These are phyloP conservation scores for Plantago coronopus DNA, from an alignment of 305 asterid species.

Conservation along the genomic window DNA sequence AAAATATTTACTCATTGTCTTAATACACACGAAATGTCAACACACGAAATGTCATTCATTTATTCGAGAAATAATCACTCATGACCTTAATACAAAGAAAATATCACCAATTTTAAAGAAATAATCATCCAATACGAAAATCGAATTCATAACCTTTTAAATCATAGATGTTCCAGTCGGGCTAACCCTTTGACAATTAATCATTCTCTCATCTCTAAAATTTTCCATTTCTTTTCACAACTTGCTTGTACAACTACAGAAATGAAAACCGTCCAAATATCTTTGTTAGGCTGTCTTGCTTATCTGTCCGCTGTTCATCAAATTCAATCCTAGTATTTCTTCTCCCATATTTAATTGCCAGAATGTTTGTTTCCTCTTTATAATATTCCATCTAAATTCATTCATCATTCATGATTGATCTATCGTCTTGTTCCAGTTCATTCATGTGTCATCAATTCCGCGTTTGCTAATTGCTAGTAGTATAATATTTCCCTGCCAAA, in stretches of 20 bases:
- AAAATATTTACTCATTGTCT: too few relatives aligned
- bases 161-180: too few relatives aligned
- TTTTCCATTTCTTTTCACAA: background rate
- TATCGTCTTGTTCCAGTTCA: slow-evolving; percentile 46
- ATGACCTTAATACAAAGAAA: too few relatives aligned
- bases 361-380: slow-evolving; percentile 29
- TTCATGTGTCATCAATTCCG: slow-evolving; percentile 72
- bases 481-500: too few relatives aligned
- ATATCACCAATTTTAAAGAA: too few relatives aligned
- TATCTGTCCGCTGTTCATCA: background rate
- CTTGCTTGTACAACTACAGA: background rate
- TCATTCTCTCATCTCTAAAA: background rate
- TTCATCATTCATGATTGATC: slow-evolving; percentile 33
- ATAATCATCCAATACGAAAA: too few relatives aligned
- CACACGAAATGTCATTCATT: too few relatives aligned
- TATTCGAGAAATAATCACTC: too few relatives aligned
- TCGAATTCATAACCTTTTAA: too few relatives aligned
- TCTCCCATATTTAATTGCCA: background rate
- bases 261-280: background rate
- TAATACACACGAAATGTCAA: too few relatives aligned
- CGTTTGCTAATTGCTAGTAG: slow-evolving; percentile 56
- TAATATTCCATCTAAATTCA: slow-evolving; percentile 18
- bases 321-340: too few relatives aligned
- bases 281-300: slow-evolving; percentile 11
- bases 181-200: too few relatives aligned